Percentiles rank a stretch among this genome's conserved stretches.
phyloP scores from a whole-genome alignment of 257 asterid genomes.

The Solanum paucissectum region DNA sequence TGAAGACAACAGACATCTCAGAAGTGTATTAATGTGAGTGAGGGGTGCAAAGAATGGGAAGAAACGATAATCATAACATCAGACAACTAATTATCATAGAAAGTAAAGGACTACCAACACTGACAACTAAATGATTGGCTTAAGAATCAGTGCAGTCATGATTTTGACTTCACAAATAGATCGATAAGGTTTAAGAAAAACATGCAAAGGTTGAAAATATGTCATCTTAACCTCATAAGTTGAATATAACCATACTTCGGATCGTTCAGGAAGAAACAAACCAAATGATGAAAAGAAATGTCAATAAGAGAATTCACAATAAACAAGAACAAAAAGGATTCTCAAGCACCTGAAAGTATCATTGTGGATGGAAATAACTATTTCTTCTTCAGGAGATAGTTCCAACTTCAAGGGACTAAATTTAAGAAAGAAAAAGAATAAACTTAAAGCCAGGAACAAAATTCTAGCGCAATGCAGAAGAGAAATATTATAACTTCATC shows the following conservation, averaged over 20 bases:
- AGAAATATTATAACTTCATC: neutral
- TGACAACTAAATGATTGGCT: neutral
- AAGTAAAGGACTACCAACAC: neutral
- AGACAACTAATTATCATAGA: neutral
- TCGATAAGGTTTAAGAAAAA: neutral
- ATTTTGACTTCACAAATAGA: neutral
- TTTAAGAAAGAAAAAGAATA: neutral
- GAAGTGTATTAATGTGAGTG: neutral
- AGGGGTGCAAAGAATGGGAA: neutral
- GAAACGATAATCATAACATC: neutral
- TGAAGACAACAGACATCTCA: neutral
- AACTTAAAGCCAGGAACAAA: conserved; percentile 4
- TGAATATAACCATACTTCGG: neutral
- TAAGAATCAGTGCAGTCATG: neutral
- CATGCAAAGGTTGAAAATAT: neutral
- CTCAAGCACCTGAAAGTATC: conserved; percentile 61
- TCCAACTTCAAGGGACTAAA: conserved; percentile 77
- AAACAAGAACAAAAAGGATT: conserved; percentile 4
- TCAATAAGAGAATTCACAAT: neutral
- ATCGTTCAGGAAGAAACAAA: neutral
- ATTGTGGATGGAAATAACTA: conserved; percentile 80
- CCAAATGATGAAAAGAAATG: neutral
- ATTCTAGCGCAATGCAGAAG: neutral
- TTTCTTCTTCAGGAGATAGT: conserved; percentile 94
- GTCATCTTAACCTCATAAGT: neutral